phyloP scores from a whole-genome alignment of 352 stramenopile genomes.

The Phytophthora ohioensis region DNA sequence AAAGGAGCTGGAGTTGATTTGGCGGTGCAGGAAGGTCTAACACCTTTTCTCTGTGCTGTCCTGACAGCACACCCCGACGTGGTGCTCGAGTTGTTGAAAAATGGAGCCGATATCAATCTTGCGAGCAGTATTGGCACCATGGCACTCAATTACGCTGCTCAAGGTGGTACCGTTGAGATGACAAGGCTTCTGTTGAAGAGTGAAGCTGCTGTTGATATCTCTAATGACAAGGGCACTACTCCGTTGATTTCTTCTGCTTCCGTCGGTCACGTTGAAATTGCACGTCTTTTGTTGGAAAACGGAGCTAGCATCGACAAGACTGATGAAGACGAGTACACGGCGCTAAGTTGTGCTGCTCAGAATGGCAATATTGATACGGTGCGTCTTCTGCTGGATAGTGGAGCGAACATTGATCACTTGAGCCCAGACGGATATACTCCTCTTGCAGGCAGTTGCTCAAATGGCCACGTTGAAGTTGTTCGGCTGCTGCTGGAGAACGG shows the following conservation, averaged over 20 bases:
- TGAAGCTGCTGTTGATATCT: background rate
- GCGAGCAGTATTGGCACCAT: background rate
- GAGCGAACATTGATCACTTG: background rate
- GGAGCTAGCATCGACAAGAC: background rate
- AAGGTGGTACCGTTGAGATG: background rate
- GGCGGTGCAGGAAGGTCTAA: background rate
- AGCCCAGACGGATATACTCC: background rate
- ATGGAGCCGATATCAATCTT: background rate
- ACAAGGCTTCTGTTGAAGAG: background rate
- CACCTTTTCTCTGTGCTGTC: background rate
- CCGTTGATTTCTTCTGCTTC: background rate
- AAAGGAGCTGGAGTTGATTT: background rate
- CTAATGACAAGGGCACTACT: background rate
- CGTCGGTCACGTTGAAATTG: background rate
- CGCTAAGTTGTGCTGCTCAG: background rate
- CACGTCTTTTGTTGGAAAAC: background rate
- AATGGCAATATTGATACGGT: background rate
- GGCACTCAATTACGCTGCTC: background rate
- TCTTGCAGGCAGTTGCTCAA: background rate
- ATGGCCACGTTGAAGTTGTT: background rate
- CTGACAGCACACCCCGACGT: background rate
- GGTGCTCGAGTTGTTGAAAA: background rate
- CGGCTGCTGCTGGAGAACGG: background rate
- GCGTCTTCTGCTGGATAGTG: background rate
- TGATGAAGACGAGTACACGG: background rate